These are phyloP conservation scores for Curvularia spicifera DNA, from an alignment of 2,329 filamentous ascomycete species.

Conservation along the genomic window DNA sequence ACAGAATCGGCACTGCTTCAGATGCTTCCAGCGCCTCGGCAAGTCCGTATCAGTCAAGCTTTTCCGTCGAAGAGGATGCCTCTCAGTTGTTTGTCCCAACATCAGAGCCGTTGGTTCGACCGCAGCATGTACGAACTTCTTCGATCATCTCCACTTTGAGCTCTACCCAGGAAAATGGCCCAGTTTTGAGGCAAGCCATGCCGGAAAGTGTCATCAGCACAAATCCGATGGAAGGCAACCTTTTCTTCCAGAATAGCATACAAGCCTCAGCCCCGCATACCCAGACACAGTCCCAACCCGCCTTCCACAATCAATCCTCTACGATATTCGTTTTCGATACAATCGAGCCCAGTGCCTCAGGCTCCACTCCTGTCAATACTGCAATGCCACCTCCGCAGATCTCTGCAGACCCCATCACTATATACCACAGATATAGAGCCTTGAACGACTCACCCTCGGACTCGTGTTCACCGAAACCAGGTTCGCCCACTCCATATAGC, in stretches of 20 bases:
- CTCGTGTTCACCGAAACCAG: conserved; percentile 49
- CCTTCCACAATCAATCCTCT: conserved; percentile 36
- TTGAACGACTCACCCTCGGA: conserved; percentile 39
- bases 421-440: conserved; percentile 35
- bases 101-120: conserved; percentile 22
- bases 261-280: conserved; percentile 20
- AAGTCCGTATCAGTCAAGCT: conserved; percentile 40
- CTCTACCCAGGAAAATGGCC: conserved; percentile 37
- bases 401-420: conserved; percentile 25
- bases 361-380: conserved; percentile 22
- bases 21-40: conserved; percentile 32
- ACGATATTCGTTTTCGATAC: conserved; percentile 24
- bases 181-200: conserved; percentile 31
- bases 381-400: conserved; percentile 39
- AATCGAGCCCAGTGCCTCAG: conserved; percentile 23
- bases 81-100: conserved; percentile 30
- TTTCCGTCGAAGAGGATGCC: conserved; percentile 37
- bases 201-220: conserved; percentile 20
- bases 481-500: conserved; percentile 50
- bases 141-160: conserved; percentile 34
- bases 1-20: conserved; percentile 44
- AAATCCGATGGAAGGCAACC: conserved; percentile 23
- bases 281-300: conserved; percentile 28
- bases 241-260: conserved; percentile 18
- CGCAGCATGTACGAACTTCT: conserved; percentile 33